A percentile compares a stretch with the other conserved stretches of the same genome.
These are phyloP conservation scores for Ogataea nakhonphanomensis DNA, from an alignment of 805 yeast species.

Conservation along the genomic window DNA sequence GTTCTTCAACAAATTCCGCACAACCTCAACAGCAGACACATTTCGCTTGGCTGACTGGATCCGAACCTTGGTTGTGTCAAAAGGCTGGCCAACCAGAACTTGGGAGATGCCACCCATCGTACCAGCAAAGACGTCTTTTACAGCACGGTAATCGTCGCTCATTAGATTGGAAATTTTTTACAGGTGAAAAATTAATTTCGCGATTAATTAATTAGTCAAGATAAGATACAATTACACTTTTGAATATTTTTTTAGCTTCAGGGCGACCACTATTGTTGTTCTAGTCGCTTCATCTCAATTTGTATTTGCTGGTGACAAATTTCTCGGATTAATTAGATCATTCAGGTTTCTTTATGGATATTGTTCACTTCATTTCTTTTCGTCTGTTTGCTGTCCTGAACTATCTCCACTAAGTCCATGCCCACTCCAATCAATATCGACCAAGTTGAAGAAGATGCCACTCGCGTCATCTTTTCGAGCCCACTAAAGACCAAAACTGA, in stretches of 20 bases:
- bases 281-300: too few relatives aligned
- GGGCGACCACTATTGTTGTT: too few relatives aligned
- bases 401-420: constrained; percentile 11
- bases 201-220: neutral
- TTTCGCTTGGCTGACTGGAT: constrained; percentile 84
- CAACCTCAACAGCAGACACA: constrained; percentile 70
- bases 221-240: constrained; percentile 1
- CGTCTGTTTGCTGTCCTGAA: neutral
- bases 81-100: constrained; percentile 93
- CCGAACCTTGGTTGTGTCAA: constrained; percentile 91
- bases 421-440: constrained; percentile 7
- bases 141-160: constrained; percentile 38
- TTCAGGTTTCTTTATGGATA: too few relatives aligned
- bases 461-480: neutral
- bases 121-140: constrained; percentile 84
- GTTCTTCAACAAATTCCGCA: constrained; percentile 61
- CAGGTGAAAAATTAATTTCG: constrained; percentile 7
- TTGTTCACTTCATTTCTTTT: too few relatives aligned
- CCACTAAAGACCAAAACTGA: constrained; percentile 2
- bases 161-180: neutral
- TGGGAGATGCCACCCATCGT: constrained; percentile 96
- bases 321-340: too few relatives aligned
- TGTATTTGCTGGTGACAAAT: too few relatives aligned
- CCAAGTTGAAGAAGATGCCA: neutral
- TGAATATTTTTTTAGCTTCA: too few relatives aligned